Conservation (phyloP, 2,329 filamentous ascomycete species). For the Pyrenochaeta sp. region DNA sequence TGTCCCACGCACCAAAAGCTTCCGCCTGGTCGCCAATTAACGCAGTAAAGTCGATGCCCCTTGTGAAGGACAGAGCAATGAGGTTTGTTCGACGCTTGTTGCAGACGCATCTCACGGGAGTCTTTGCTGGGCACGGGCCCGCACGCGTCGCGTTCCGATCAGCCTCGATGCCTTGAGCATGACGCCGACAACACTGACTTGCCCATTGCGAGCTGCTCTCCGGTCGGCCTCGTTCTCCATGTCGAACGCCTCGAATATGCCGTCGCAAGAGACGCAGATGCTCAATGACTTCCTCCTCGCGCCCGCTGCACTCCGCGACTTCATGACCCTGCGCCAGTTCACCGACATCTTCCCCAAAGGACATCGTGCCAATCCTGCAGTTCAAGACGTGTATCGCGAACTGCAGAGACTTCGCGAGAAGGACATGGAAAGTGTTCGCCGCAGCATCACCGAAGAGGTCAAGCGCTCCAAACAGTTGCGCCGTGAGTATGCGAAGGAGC, state of each 20-base stretch:
- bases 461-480: constrained; percentile 67
- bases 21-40: not conserved
- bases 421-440: constrained; percentile 72
- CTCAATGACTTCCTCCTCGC: constrained; percentile 80
- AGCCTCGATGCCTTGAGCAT: not conserved
- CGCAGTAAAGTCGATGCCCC: constrained; percentile 7
- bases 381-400: constrained; percentile 78
- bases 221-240: not conserved
- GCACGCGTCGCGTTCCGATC: constrained; percentile 32
- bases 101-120: constrained; percentile 21
- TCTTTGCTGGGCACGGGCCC: constrained; percentile 30
- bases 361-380: constrained; percentile 70
- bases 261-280: constrained; percentile 77
- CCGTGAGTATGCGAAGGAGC: constrained; percentile 64
- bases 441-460: constrained; percentile 72
- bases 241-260: constrained; percentile 58
- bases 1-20: constrained; percentile 6
- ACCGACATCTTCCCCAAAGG: constrained; percentile 76
- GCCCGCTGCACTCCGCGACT: constrained; percentile 76
- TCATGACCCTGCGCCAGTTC: constrained; percentile 79
- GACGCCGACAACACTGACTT: constrained; percentile 23
- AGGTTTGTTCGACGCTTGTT: constrained; percentile 15
- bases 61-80: constrained; percentile 9
- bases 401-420: constrained; percentile 77
- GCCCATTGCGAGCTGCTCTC: not conserved